Evolutionary conservation across 257 asterid species (phyloP).

Genomic region (Salvia splendens): DNA sequence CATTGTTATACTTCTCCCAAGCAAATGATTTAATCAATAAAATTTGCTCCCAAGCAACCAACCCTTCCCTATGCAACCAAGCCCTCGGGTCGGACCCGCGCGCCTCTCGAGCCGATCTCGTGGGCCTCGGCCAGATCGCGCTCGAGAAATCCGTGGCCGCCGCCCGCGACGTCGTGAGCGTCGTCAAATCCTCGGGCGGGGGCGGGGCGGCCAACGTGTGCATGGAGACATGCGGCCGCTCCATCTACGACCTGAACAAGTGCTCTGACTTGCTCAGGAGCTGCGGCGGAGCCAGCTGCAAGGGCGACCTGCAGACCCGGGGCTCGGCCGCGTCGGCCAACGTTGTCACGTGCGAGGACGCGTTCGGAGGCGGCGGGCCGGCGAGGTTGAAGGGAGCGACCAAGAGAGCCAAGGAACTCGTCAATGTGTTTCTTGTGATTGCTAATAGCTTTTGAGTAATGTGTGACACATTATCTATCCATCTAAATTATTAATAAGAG

Average conservation of each 20-base stretch:
- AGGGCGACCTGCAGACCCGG: background rate
- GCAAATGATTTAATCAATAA: slow-evolving; percentile 34
- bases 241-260: slow-evolving; percentile 11
- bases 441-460: slow-evolving; percentile 15
- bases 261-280: slow-evolving; percentile 13
- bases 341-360: slow-evolving; percentile 34
- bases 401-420: slow-evolving; percentile 11
- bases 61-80: slow-evolving; percentile 25
- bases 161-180: background rate
- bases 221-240: slow-evolving; percentile 23
- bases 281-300: background rate
- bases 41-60: slow-evolving; percentile 22
- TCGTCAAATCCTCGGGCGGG: background rate
- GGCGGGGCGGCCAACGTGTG: slow-evolving; percentile 26
- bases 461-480: too few species aligned
- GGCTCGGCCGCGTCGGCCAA: slow-evolving; percentile 40
- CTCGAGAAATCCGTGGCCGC: slow-evolving; percentile 14
- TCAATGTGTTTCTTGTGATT: slow-evolving; percentile 24
- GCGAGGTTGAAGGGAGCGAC: slow-evolving; percentile 16
- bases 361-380: slow-evolving; percentile 34
- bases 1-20: background rate
- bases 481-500: too few species aligned
- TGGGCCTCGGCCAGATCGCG: slow-evolving; percentile 23
- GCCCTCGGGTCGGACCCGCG: slow-evolving; percentile 27
- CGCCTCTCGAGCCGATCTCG: slow-evolving; percentile 29